Evolutionary conservation across 257 asterid genomes (phyloP), one percentile per base, ranked within the genome.

Genomic region (Apocynum venetum): DNA sequence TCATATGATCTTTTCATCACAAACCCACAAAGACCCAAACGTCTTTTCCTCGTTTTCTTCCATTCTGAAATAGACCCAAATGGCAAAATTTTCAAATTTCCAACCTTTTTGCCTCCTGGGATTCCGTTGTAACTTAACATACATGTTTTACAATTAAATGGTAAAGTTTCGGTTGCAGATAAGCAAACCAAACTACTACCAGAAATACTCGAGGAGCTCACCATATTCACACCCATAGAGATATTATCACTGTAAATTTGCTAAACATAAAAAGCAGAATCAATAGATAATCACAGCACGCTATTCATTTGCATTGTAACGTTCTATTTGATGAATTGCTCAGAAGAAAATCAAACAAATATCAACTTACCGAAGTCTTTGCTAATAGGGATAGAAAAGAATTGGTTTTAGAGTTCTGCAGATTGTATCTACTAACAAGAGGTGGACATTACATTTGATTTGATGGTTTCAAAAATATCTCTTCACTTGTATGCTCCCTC

Each of bases 221-320:
- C 84, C 51, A 85, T 46, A 85, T 87, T 84, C 73, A 84, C 90
- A 76, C 81, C 89, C 97, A 91, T 91, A 73, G 83, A 78, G 53
- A 71, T 78, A 83, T 64, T 65, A 36, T 43, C 31, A 52, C 40
- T 71, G 8, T 43, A 40, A 40, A 71, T 57, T 70, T 12, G 41
- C 1, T 6, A 7, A 60, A 47, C 53, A 19, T 13, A 11, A 38
- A 20, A n/a, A 52, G 47, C 2, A 9, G 73, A 57, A 82, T 67
- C 60, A 71, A 78, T 43, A 14, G 60, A 53, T 40, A 81, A 46
- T 67, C 52, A 47, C n/a, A 56, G 65, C 31, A 76, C 25, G 40
- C 0, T 56, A 25, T 31, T 67, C 5, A 43, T 40, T n/a, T 65
- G 46, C 38, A 66, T 41, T 77, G 40, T 71, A 43, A 70, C 69